Conservation (phyloP, 2,329 filamentous ascomycete genomes). For the Colletotrichum noveboracense region DNA sequence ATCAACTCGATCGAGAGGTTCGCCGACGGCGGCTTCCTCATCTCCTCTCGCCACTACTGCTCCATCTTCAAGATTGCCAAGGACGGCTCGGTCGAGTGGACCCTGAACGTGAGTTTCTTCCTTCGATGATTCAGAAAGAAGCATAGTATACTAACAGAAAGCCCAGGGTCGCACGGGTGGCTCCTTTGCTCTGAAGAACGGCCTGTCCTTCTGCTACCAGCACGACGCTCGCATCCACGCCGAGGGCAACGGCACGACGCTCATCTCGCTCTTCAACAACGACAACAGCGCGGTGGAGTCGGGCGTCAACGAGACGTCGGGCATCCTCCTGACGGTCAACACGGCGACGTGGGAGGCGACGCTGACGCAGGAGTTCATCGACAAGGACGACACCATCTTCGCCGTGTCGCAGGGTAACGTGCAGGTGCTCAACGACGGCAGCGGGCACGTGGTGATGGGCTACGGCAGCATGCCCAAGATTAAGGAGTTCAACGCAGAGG, state of each 20-base stretch:
- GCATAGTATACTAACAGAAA: neutral
- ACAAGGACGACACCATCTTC: slow-evolving; percentile 34
- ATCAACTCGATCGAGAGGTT: slow-evolving; percentile 62
- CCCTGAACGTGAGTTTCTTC: neutral
- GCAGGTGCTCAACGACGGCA: slow-evolving; percentile 51
- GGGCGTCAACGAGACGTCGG: slow-evolving; percentile 26
- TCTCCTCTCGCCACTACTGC: slow-evolving; percentile 57
- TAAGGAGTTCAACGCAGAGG: slow-evolving; percentile 51
- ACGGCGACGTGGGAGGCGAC: slow-evolving; percentile 32
- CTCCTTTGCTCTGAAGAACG: slow-evolving; percentile 25
- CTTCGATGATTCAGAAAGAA: neutral
- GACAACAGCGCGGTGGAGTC: slow-evolving; percentile 29
- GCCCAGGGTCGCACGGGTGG: neutral
- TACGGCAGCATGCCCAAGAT: slow-evolving; percentile 58
- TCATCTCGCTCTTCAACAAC: slow-evolving; percentile 40
- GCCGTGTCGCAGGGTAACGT: slow-evolving; percentile 55
- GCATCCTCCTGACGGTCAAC: slow-evolving; percentile 27
- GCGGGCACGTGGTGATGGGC: slow-evolving; percentile 59
- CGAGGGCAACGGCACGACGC: slow-evolving; percentile 23
- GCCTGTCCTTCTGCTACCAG: slow-evolving; percentile 37
- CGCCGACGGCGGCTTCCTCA: slow-evolving; percentile 53
- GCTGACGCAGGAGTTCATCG: slow-evolving; percentile 24
- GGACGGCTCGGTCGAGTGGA: slow-evolving; percentile 29
- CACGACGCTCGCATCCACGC: slow-evolving; percentile 36
- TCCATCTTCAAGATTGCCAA: slow-evolving; percentile 47